phyloP scores from a whole-genome alignment of 352 stramenopile species.

The Globisporangium abappressorium region DNA sequence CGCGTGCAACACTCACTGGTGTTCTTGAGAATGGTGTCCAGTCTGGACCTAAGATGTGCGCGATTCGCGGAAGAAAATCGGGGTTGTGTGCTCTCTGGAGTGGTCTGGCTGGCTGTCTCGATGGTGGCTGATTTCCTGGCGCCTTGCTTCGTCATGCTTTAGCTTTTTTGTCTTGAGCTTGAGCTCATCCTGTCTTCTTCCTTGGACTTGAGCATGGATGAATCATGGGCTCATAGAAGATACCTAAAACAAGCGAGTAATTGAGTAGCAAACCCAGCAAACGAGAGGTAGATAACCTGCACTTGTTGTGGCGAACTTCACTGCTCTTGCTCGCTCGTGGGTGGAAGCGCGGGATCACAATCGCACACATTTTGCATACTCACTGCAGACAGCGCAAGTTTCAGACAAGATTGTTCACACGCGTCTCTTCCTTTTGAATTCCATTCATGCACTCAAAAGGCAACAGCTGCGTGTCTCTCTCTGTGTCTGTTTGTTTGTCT shows the following conservation, averaged over 20 bases:
- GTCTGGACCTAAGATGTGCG: background rate
- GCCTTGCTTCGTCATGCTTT: background rate
- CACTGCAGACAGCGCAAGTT: background rate
- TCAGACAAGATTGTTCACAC: background rate
- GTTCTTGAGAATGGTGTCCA: background rate
- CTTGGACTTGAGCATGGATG: background rate
- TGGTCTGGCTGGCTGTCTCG: background rate
- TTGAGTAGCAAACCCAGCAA: background rate
- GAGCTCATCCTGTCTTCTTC: background rate
- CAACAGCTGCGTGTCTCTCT: slow-evolving; percentile 1
- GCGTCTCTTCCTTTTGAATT: slow-evolving; percentile 15
- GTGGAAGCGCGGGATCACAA: background rate
- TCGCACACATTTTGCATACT: background rate
- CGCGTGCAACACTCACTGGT: background rate
- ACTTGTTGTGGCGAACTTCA: background rate
- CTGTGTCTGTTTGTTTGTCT: background rate
- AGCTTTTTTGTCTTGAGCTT: background rate
- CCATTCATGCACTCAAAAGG: slow-evolving; percentile 15
- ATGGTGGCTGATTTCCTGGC: background rate
- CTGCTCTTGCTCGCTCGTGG: background rate
- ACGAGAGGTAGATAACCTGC: background rate
- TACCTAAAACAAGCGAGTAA: background rate
- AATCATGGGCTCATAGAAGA: background rate
- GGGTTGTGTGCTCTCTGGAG: background rate
- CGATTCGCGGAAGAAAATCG: background rate